phyloP scores from a whole-genome alignment of 2,329 filamentous ascomycete genomes.

The Aspergillus ibericus region DNA sequence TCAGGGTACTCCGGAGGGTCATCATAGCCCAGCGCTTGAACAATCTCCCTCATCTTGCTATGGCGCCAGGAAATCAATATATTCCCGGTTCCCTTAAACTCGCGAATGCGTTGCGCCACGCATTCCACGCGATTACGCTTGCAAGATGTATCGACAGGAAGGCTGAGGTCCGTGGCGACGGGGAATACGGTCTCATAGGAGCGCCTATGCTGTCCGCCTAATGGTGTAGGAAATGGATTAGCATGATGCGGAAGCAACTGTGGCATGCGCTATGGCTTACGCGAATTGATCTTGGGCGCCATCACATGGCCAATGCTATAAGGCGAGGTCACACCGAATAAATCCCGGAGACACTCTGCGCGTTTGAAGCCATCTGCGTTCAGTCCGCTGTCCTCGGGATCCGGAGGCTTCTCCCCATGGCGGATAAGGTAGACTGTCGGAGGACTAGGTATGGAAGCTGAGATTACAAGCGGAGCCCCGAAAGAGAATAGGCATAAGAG shows the following conservation, averaged over 20 bases:
- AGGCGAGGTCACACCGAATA: constrained; percentile 26
- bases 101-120: constrained; percentile 20
- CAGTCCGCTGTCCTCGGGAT: constrained; percentile 25
- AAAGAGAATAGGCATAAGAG: neutral
- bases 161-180: constrained; percentile 28
- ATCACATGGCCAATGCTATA: constrained; percentile 31
- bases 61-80: constrained; percentile 34
- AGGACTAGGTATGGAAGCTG: neutral
- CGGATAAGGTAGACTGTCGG: constrained; percentile 33
- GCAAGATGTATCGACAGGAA: constrained; percentile 30
- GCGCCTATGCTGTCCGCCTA: constrained; percentile 20
- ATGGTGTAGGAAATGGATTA: neutral
- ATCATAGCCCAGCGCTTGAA: constrained; percentile 20
- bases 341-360: constrained; percentile 28
- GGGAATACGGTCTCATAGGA: constrained; percentile 27
- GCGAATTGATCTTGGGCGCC: constrained; percentile 24
- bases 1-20: constrained; percentile 26
- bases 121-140: constrained; percentile 24
- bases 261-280: constrained; percentile 14
- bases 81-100: constrained; percentile 26
- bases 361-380: constrained; percentile 26
- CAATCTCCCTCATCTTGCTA: constrained; percentile 24
- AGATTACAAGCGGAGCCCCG: neutral
- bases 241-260: neutral
- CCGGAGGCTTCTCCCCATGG: constrained; percentile 30